Conservation (phyloP, 2,329 filamentous ascomycete genomes). For the Atkinsonella hypoxylon region DNA sequence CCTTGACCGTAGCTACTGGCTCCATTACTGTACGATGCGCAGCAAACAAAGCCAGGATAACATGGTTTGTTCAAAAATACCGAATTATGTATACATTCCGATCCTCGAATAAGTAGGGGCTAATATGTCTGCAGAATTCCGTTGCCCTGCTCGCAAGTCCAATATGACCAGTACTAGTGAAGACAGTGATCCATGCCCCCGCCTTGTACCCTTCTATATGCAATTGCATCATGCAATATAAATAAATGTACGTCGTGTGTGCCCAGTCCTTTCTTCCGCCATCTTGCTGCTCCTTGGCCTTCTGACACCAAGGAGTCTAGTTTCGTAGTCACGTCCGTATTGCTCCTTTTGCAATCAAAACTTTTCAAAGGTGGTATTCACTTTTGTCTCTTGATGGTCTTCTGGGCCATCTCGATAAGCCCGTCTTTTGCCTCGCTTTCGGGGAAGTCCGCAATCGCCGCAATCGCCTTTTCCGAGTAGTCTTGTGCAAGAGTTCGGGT, state of each 20-base stretch:
- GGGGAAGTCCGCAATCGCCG: conserved; percentile 73
- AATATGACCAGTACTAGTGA: not conserved
- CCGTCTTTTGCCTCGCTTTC: conserved; percentile 92
- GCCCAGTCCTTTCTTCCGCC: not conserved
- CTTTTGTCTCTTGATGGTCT: conserved; percentile 81
- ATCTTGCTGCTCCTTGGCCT: not conserved
- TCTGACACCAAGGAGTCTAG: not conserved
- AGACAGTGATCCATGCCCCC: not conserved
- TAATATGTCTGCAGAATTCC: not conserved
- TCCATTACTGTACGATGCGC: no score
- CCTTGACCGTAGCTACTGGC: no score
- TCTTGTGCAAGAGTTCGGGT: conserved; percentile 83
- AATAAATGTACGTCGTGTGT: not conserved
- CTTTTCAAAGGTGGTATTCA: conserved; percentile 26
- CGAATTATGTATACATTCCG: not conserved
- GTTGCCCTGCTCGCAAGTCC: not conserved
- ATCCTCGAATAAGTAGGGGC: not conserved
- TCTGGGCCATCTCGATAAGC: conserved; percentile 84
- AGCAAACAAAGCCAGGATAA: not conserved
- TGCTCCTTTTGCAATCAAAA: not conserved
- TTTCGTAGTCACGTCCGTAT: not conserved
- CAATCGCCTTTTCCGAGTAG: conserved; percentile 78
- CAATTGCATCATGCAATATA: not conserved
- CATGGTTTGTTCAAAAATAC: not conserved
- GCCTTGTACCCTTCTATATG: conserved; percentile 3